A percentile compares a stretch with the other conserved stretches of the same genome.
Evolutionary conservation across 192 early-diverging fungal genomes (phyloP).

Genomic region (Coemansia sp.): DNA sequence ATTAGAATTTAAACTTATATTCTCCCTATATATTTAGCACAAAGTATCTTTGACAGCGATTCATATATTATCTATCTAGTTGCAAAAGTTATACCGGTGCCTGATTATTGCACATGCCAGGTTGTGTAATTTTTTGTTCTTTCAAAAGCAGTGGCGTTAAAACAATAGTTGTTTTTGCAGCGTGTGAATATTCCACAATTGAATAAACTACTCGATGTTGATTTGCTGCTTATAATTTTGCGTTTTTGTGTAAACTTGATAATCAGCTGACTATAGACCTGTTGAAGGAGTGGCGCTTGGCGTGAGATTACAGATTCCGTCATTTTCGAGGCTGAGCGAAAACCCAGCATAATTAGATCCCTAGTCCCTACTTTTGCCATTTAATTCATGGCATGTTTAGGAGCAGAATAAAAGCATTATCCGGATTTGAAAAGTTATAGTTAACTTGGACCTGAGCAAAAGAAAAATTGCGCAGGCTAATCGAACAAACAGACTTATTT

Average conservation of each 20-base stretch:
- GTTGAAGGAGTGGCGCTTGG: background rate
- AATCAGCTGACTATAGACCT: background rate
- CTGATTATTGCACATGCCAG: too few species aligned
- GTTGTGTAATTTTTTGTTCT: too few species aligned
- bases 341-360: background rate
- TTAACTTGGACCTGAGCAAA: background rate
- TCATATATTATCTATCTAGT: too few species aligned
- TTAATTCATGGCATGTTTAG: background rate
- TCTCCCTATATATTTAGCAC: too few species aligned
- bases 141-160: too few species aligned
- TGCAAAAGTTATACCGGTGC: too few species aligned
- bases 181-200: too few species aligned
- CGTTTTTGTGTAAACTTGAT: background rate
- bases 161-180: too few species aligned
- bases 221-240: too few species aligned
- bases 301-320: conserved; percentile 1
- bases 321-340: background rate
- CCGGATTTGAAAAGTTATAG: background rate
- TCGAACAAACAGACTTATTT: background rate
- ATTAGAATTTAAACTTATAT: too few species aligned
- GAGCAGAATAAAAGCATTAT: background rate
- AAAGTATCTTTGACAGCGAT: too few species aligned
- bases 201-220: too few species aligned
- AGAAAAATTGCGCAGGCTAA: background rate
- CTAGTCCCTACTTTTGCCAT: background rate